Base-by-base conservation (phyloP, 2,329 filamentous ascomycete genomes). In the Macrophomina tecta region DNA sequence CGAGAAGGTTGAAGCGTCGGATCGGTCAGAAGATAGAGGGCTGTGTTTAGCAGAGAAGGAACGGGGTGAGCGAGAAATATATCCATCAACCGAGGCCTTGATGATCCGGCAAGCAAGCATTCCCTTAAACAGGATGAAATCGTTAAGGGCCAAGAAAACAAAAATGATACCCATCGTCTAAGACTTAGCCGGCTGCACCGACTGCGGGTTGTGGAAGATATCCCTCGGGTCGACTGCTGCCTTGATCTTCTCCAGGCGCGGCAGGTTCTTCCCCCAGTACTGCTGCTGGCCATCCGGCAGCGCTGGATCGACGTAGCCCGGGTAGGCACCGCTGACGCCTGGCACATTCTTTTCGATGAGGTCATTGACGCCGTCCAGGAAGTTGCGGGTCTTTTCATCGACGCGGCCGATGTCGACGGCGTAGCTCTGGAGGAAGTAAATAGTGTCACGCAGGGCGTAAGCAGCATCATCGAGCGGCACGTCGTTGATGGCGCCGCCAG, bases 261-360 rank as follows among this genome's bases (percentile, higher is more conserved):
- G 65, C 46, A 78, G 74, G 52, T 80, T 80, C 0, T 70, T 70
- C 1, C 79, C 75, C 74, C 81, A 86, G 70, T 86, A 86, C 67
- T 80, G 74, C 62, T 78, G 70, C 69, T 82, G 79, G n/a, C 77
- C 79, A 3, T 79, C 74, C 7, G 76, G 74, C 65, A 86, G 73
- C 40, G 76, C 78, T 0, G 82, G 79, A 73, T 86, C 84, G 2
- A 83, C 81, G 65, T 86, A 86, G 69, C 85, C 85, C 55, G 82
- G 79, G 70, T 86, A 86, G 62, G 80, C 81, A 4, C 82, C 82
- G 8, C 79, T 70, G 11, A 73, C 72, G 14, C 73, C 71, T 18
- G 73, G 70, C 66, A 78, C 67, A 9, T 71, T 68, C 60, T 74
- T 70, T 18, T 70, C 73, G 12, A 81, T 70, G n/a, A 75, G 70